These are phyloP conservation scores for Cucurbita pepo DNA, from an alignment of 306 rosid species.

Conservation along the genomic window DNA sequence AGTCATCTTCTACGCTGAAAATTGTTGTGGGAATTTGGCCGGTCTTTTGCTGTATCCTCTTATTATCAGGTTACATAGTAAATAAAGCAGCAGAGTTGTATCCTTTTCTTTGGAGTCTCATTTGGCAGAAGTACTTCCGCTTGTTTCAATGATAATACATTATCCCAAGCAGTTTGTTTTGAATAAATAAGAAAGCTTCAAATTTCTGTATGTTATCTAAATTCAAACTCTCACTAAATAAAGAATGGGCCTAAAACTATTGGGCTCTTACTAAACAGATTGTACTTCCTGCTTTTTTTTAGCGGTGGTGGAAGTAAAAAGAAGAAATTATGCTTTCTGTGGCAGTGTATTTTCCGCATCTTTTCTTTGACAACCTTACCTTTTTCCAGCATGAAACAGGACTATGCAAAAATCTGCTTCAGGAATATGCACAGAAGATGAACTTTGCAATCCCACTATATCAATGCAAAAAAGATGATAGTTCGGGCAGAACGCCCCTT, in stretches of 20 bases:
- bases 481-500: slow-evolving; percentile 24
- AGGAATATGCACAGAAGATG: slow-evolving; percentile 98
- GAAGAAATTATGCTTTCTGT: not conserved
- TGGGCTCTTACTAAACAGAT: not conserved
- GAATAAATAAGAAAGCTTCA: not conserved
- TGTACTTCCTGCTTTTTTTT: not conserved
- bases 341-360: not conserved
- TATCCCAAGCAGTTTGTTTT: not conserved
- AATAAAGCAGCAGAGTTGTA: not conserved
- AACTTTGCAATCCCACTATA: slow-evolving; percentile 78
- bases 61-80: not conserved
- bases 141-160: not conserved
- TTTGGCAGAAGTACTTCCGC: not conserved
- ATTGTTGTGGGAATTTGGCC: not conserved
- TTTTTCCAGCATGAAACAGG: slow-evolving; percentile 74
- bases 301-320: not conserved
- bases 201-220: not conserved
- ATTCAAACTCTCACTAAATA: not conserved
- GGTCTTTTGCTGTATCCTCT: not conserved
- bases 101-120: not conserved
- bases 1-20: not conserved
- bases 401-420: slow-evolving; percentile 93
- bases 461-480: slow-evolving; percentile 48
- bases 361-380: not conserved
- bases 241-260: not conserved